Evolutionary conservation across 2,329 filamentous ascomycete genomes (phyloP), one percentile per base, ranked within the genome.

Genomic region (Dothiorella sarmentorum): DNA sequence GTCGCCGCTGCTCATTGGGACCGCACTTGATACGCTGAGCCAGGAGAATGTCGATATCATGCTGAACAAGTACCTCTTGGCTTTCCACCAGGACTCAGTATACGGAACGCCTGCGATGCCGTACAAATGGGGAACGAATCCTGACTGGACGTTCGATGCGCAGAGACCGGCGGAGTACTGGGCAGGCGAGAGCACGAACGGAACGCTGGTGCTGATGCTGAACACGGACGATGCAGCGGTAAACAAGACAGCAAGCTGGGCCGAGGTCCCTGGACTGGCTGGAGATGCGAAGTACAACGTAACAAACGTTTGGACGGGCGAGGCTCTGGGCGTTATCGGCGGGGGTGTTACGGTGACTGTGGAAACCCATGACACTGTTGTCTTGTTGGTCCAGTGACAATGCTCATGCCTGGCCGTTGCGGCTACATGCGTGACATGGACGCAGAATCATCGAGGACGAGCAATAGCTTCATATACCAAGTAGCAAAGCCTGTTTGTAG

Each of bases 61-160:
- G 10, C 73, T 67, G 49, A 75, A 74, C 56, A 70, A 68, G 52
- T 69, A 74, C 10, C 71, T 74, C n/a, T 68, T 79, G 24, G 71
- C 69, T 0, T 78, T 79, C 62, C 75, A 76, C 60, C 78, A 80
- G 61, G 73, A 76, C 56, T 62, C 71, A n/a, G 66, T 73, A 4
- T 72, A 70, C n/a, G 78, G 77, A 6, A 63, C 71, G 3, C 71
- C 72, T 0, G 69, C 71, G 7, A 67, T 66, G 62, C 72, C 70
- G 2, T 79, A 75, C 62, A 69, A 67, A n/a, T 79, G 77, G 77
- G 81, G 80, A 1, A 69, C 73, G 3, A 82, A 82, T 61, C 68
- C 74, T 0, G 75, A 81, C 63, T 77, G 75, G 65, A 80, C 79
- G 0, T 82, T 75, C 66, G 79, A 84, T 62, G 63, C 67, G 15